Conservation (phyloP, 768 basidiomycete species). For the Terana coerulea region DNA sequence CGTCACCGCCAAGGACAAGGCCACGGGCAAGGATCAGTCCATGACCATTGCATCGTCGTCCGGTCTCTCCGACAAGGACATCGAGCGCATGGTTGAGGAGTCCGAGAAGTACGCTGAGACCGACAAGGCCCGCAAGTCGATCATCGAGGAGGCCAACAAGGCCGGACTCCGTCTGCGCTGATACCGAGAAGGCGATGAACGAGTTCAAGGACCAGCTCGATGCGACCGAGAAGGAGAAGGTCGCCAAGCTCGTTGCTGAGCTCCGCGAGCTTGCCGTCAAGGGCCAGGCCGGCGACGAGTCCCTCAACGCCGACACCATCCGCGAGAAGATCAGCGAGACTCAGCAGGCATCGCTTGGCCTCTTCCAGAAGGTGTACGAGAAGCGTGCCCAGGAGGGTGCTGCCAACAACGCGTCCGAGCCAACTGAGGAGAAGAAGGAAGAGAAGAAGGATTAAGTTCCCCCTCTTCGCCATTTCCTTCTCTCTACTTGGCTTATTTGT, state of each 20-base stretch:
- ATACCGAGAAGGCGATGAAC: conserved; percentile 96
- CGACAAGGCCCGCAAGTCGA: conserved; percentile 80
- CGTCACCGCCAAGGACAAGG: conserved; percentile 94
- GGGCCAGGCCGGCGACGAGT: conserved; percentile 82
- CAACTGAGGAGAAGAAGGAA: conserved; percentile 39
- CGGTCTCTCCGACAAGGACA: conserved; percentile 93
- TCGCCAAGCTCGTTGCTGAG: conserved; percentile 79
- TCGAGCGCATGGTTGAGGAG: conserved; percentile 94
- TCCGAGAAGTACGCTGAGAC: conserved; percentile 92
- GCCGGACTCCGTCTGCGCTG: conserved; percentile 91
- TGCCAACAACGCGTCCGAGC: conserved; percentile 45
- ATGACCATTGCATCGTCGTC: conserved; percentile 99
- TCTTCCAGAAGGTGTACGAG: conserved; percentile 98
- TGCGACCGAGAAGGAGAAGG: conserved; percentile 89
- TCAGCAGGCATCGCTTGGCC: conserved; percentile 89
- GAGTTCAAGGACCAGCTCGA: conserved; percentile 99
- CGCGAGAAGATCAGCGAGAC: conserved; percentile 92
- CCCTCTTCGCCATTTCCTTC: conserved; percentile 9
- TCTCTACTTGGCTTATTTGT: conserved; percentile 25
- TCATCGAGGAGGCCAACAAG: conserved; percentile 97
- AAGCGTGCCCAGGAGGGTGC: conserved; percentile 78
- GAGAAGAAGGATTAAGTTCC: conserved; percentile 81
- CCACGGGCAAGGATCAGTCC: conserved; percentile 84
- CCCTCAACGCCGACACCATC: conserved; percentile 80
- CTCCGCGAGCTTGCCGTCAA: conserved; percentile 86